These are phyloP conservation scores for Posidonia australis DNA, from an alignment of 106 monocot genomes.

Conservation along the genomic window DNA sequence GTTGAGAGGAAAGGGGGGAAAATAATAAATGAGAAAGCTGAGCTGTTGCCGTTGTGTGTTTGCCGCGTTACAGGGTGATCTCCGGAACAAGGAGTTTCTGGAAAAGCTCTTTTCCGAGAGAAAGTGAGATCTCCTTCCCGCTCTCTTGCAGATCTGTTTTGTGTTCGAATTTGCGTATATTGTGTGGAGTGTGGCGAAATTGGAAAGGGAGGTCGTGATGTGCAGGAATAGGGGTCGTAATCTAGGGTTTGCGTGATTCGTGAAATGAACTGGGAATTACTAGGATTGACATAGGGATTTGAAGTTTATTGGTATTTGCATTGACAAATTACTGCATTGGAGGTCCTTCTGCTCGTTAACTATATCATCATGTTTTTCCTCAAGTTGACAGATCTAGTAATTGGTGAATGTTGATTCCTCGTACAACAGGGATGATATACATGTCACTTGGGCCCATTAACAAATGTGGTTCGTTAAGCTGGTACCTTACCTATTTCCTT, in stretches of 20 bases:
- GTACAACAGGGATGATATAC: neutral
- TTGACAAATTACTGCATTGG: neutral
- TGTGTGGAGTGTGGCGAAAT: neutral
- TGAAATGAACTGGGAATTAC: neutral
- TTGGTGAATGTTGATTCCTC: neutral
- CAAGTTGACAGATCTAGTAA: neutral
- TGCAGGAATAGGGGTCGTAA: neutral
- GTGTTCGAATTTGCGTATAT: neutral
- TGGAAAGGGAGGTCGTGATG: neutral
- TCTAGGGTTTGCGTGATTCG: neutral
- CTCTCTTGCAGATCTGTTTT: neutral
- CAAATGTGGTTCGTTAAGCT: too few species aligned
- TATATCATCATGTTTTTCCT: neutral
- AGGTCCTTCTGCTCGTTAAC: neutral
- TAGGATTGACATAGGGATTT: neutral
- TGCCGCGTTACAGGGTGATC: slow-evolving; percentile 27
- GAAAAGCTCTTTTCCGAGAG: slow-evolving; percentile 50
- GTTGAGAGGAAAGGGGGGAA: neutral
- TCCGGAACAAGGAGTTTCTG: slow-evolving; percentile 47
- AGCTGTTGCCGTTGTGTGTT: neutral
- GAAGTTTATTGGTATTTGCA: neutral
- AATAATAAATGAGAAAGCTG: too few species aligned
- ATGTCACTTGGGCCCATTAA: too few species aligned
- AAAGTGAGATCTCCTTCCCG: slow-evolving; percentile 13
- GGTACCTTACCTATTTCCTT: too few species aligned